Percentiles rank a stretch among this genome's conserved stretches.
These are phyloP conservation scores for Selaginella moellendorffii DNA, from an alignment of 75 land plant species.

Conservation along the genomic window DNA sequence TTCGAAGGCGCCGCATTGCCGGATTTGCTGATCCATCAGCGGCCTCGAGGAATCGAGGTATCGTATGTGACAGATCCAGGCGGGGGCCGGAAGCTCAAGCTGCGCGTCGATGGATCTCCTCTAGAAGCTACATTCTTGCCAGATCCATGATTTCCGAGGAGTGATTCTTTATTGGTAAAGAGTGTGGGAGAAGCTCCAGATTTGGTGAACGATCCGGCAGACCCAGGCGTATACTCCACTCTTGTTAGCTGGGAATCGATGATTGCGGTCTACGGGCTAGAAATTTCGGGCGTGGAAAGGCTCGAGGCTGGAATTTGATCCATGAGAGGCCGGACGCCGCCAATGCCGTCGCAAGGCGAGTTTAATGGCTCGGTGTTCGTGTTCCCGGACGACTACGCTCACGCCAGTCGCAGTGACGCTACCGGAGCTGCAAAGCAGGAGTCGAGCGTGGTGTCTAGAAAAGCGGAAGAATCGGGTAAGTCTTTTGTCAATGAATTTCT, in stretches of 20 bases:
- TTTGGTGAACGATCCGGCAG: too few relatives aligned
- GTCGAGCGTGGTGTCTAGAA: background rate
- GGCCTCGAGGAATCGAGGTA: background rate
- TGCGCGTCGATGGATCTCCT: background rate
- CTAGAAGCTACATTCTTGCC: background rate
- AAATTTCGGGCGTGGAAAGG: background rate
- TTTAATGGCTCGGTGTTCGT: background rate
- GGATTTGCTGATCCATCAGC: background rate
- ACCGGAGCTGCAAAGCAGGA: background rate
- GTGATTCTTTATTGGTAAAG: background rate
- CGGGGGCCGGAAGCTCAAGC: too few relatives aligned
- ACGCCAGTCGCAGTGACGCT: background rate
- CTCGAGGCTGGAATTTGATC: too few relatives aligned
- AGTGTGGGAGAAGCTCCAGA: background rate
- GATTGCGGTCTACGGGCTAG: background rate
- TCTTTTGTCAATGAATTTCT: background rate
- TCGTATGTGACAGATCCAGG: too few relatives aligned
- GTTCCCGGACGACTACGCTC: background rate
- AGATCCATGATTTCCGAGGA: too few relatives aligned
- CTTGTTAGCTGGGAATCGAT: background rate
- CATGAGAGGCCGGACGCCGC: too few relatives aligned
- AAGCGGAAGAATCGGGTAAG: background rate
- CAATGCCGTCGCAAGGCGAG: background rate
- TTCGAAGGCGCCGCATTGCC: too few relatives aligned
- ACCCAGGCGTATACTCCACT: background rate